Evolutionary conservation across 768 basidiomycete species (phyloP).

Genomic region (Rhodosporidiobolus odoratus): DNA sequence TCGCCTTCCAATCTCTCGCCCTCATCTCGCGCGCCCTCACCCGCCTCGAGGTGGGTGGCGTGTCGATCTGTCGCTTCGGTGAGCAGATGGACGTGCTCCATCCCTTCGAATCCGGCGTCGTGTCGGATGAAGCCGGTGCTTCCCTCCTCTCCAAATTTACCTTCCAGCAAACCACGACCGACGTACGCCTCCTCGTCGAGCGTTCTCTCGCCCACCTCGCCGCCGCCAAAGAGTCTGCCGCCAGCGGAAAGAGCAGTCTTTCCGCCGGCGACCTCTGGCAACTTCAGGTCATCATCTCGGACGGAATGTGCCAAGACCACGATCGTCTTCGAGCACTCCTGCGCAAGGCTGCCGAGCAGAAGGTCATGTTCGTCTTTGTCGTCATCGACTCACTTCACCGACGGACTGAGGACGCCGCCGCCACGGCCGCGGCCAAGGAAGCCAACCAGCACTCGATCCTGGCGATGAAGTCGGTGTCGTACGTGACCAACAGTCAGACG

Average conservation of each 20-base stretch:
- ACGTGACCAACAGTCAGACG: conserved; percentile 60
- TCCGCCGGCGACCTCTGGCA: conserved; percentile 87
- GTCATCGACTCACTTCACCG: conserved; percentile 75
- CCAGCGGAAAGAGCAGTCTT: conserved; percentile 51
- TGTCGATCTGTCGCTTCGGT: conserved; percentile 86
- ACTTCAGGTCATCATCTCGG: conserved; percentile 94
- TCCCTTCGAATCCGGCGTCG: conserved; percentile 72
- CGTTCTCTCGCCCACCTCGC: conserved; percentile 55
- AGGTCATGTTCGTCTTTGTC: conserved; percentile 93
- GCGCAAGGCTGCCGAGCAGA: conserved; percentile 77
- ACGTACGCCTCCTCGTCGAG: conserved; percentile 76
- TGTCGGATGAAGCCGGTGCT: conserved; percentile 72
- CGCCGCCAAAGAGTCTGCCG: conserved; percentile 62
- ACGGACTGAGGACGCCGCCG: conserved; percentile 20
- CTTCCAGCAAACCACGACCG: conserved; percentile 83
- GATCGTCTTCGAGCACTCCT: conserved; percentile 72
- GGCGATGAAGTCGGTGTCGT: conserved; percentile 84
- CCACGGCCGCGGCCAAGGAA: conserved; percentile 21
- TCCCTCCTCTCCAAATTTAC: conserved; percentile 76
- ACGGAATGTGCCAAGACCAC: conserved; percentile 97
- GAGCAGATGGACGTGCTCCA: conserved; percentile 81
- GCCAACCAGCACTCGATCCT: conserved; percentile 69
- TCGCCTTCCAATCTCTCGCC: conserved; percentile 88
- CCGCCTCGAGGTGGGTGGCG: conserved; percentile 90
- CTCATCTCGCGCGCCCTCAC: conserved; percentile 84